Base-by-base conservation (phyloP, 345 rosid genomes). In the Melastoma malabathricum region DNA sequence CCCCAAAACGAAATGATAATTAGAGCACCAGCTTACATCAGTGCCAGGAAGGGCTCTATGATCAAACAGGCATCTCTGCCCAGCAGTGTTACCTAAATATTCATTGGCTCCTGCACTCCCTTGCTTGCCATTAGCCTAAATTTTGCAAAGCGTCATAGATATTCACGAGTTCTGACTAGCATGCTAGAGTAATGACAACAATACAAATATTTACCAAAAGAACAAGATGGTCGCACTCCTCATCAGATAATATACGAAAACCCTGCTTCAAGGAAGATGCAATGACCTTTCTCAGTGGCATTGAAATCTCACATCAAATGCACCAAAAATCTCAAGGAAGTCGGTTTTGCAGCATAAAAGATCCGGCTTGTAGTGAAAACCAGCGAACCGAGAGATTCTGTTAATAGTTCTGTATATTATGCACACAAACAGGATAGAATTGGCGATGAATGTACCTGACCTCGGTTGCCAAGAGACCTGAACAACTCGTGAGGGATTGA, bases 391-490 rank as follows among this genome's bases (percentile, higher is more conserved):
- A 18, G 29, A 29, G n/a, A 25, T 44, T n/a, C 25, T 0, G 0
- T 15, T 9, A 17, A 44, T 48, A 19, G 23, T 2, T 1, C 0
- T 43, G 29, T 20, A 39, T 19, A 31, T 58, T 14, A 51, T 12
- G 1, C 23, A 41, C 52, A 10, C 10, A 53, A 18, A 57, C 7
- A 20, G 13, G 34, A 9, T 22, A 0, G 4, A 25, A 39, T 38
- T 38, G 34, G 43, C 17, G 31, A 45, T 55, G 51, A 47, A 70
- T 63, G 68, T 78, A 90, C 92, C 89, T 82, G 89, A 86, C 98
- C 98, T 90, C 77, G 96, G 98, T 65, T 46, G 80, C 96, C 98
- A 86, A 48, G 84, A 84, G 60, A 86, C 77, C 22, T 72, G 84
- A 54, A 74, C 58, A 20, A 80, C 94, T 58, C 71, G 77, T 20